Base-by-base conservation (phyloP, 1,139 yeast species). In the Hansenula anomala region DNA sequence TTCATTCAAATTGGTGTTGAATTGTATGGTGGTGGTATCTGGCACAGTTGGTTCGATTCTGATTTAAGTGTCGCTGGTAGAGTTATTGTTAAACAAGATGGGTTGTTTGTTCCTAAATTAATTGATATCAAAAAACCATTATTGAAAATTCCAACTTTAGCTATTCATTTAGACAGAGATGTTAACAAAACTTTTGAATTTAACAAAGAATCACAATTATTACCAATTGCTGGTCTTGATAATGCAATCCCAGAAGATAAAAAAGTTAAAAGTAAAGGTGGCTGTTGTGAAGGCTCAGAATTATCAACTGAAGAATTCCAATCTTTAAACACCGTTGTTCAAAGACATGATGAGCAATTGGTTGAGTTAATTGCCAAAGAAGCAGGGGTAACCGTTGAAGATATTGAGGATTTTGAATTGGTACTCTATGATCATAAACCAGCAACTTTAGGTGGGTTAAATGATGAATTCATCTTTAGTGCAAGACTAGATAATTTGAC, bases 401-500 rank as follows among this genome's bases (percentile, higher is more conserved):
- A 76, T 39, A 84, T 92, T 52, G 90, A 86, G 58, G 97, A 92
- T 61, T 90, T 92, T 58, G 98, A 92, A 59, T 73, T 92, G 50
- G 70, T 89, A n/a, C 71, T 92, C 19, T 89, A 73, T 55, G 98
- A 92, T 63, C 80, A 90, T 45, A 95, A 92, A 61, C 75, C 75
- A 33, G 78, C 97, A 0, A 73, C 77, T 33, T 64, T 90, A 40
- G 97, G 97, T 36, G 98, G 98, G 3, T 61, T 92, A 42, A 78
- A 86, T 49, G 85, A 90, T 48, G 98, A 92, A 61, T 89, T 92
- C 56, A 78, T 92, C 40, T 92, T 88, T 54, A 83, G 95, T 20
- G 95, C 96, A n/a, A 78, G 98, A 54, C 73, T 88, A 45, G 98
- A 92, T 60, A 92, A 92, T 59, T 78, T 87, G 58, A 84, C 88